phyloP scores from a whole-genome alignment of 208 protist genomes.

The Leishmania tropica region DNA sequence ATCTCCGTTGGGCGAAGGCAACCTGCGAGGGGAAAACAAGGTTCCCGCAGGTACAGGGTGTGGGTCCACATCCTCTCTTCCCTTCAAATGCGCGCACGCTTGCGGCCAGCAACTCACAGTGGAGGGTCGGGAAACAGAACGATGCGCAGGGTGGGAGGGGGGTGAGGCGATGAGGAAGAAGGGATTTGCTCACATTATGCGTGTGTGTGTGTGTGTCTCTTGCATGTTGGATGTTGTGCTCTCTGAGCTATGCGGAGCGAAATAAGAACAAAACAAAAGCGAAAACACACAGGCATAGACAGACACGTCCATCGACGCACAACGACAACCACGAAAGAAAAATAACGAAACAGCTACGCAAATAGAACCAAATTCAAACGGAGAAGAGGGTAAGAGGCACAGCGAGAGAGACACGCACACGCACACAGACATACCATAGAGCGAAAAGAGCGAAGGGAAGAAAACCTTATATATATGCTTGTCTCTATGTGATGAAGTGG shows the following conservation, averaged over 20 bases:
- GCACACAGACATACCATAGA: neutral
- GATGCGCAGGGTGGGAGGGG: neutral
- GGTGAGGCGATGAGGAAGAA: neutral
- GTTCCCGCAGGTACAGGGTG: neutral
- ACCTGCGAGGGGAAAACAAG: neutral
- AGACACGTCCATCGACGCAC: neutral
- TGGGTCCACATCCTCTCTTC: neutral
- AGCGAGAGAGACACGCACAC: neutral
- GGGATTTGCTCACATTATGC: neutral
- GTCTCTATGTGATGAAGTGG: neutral
- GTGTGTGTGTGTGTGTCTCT: neutral
- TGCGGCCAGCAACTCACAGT: neutral
- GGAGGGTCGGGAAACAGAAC: neutral
- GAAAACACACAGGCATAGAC: conserved; percentile 8
- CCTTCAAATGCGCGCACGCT: neutral
- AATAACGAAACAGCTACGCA: neutral
- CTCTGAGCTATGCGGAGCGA: neutral
- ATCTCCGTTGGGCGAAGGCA: neutral
- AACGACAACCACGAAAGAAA: neutral
- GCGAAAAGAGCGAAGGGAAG: neutral
- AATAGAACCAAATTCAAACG: neutral
- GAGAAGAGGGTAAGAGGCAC: neutral
- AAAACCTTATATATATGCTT: neutral
- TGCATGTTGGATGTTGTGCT: neutral
- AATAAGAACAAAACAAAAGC: conserved; percentile 8